Base-by-base conservation (phyloP, 225 moss, liverwort and hornwort genomes). In the Pseudoscleropodium purum region DNA sequence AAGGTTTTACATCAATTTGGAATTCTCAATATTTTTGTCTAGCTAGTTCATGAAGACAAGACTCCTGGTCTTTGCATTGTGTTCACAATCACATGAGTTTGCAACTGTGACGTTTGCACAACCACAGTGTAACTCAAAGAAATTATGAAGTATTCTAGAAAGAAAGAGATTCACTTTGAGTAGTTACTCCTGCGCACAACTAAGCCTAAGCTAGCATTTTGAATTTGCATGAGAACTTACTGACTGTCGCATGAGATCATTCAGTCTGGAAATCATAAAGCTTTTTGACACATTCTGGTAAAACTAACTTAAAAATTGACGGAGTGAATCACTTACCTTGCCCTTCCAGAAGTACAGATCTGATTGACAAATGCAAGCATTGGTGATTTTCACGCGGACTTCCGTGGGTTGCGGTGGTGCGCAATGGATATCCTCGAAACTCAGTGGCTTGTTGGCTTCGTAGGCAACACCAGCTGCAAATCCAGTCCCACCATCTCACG, bases 331-430 rank as follows among this genome's bases (percentile, higher is more conserved):
- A 31, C 23, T 21, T 87, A 94, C 94, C 92, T 94, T 94, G 88
- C 94, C 94, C 88, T 94, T 94, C 94, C 94, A 94, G 25, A 94
- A 94, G 82, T 94, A 94, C 11, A 94, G 91, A 64, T 94, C 94
- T 1, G 93, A 93, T 85, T 94, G 94, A 65, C 94, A 94, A 77
- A 94, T 81, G 13, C 93, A 93, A 6, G 94, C 94, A 43, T 94
- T 13, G 12, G 91, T 93, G 25, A 95, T 95, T 78, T 93, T 93
- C 16, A 95, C 90, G 1, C 95, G 95, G 54, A 95, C 95, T 91
- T 95, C 95, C 1, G 84, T 87, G 36, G 93, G 90, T 86, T 91
- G 89, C 18, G 95, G 95, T 79, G 95, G 95, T 21, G 93, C 91
- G 26, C 84, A 83, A 67, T 93, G 89, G 51, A 95, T 95, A 68